Percentiles rank a stretch among this genome's conserved stretches.
phyloP scores from a whole-genome alignment of 1,139 yeast species.

The Oligophagozyma castellii region DNA sequence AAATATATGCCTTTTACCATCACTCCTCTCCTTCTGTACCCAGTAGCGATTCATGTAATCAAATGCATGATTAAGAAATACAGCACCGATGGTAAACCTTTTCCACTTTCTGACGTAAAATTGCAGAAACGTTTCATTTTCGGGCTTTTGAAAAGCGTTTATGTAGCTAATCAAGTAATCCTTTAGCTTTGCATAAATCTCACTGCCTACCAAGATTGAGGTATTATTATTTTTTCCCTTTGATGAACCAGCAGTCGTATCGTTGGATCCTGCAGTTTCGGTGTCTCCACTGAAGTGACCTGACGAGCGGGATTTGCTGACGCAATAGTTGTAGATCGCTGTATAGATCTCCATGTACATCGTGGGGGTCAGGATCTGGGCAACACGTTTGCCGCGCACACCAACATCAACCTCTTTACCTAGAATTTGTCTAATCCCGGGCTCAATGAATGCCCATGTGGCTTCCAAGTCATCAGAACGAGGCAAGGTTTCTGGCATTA shows the following conservation, averaged over 20 bases:
- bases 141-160: conserved; percentile 30
- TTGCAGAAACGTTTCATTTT: conserved; percentile 59
- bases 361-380: conserved; percentile 51
- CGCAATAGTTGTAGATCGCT: conserved; percentile 90
- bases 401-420: conserved; percentile 30
- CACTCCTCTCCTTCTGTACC: conserved; percentile 94
- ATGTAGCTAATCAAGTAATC: conserved; percentile 54
- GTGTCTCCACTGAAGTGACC: conserved; percentile 26
- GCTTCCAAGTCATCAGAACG: conserved; percentile 42
- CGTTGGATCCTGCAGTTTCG: conserved; percentile 6
- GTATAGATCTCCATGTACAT: conserved; percentile 70
- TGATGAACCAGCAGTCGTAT: no score
- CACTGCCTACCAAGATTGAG: conserved; percentile 61
- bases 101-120: conserved; percentile 86
- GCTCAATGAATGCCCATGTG: conserved; percentile 67
- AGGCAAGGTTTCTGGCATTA: no score
- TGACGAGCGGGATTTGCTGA: conserved; percentile 52
- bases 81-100: conserved; percentile 82
- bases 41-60: conserved; percentile 94
- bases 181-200: conserved; percentile 62
- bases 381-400: conserved; percentile 24
- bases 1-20: conserved; percentile 81
- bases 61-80: conserved; percentile 82
- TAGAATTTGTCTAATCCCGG: conserved; percentile 54
- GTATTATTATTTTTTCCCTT: conserved; percentile 26